Conservation (phyloP, 768 basidiomycete genomes). For the Auricularia heimuer region DNA sequence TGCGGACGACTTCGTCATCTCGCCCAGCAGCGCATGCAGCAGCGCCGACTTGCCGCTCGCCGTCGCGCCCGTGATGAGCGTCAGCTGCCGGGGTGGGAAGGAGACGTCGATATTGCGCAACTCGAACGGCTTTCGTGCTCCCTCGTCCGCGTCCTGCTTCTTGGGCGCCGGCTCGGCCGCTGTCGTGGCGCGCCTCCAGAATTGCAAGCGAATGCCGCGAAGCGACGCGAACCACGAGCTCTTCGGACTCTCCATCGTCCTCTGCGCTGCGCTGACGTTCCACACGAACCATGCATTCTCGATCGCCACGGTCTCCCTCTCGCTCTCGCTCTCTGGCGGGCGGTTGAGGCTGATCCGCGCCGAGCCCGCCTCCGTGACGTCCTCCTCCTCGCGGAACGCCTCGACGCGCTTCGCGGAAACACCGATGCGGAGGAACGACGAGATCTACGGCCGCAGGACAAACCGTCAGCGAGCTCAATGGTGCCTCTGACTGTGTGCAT, state of each 20-base stretch:
- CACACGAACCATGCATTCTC: slow-evolving; percentile 51
- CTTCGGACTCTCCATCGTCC: no score
- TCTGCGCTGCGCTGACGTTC: slow-evolving; percentile 19
- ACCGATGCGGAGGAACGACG: slow-evolving; percentile 33
- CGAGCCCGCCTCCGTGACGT: slow-evolving; percentile 42
- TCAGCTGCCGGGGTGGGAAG: slow-evolving; percentile 26
- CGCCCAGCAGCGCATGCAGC: slow-evolving; percentile 48
- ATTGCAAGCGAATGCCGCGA: no score
- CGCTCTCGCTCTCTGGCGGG: slow-evolving; percentile 11
- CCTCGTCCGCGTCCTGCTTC: slow-evolving; percentile 12
- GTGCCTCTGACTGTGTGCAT: slow-evolving; percentile 47
- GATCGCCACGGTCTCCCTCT: slow-evolving; percentile 42
- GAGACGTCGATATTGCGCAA: slow-evolving; percentile 25
- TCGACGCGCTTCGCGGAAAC: slow-evolving; percentile 62
- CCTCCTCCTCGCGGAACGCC: slow-evolving; percentile 58
- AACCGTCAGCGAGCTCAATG: not conserved
- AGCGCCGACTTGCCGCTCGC: slow-evolving; percentile 19
- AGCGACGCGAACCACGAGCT: no score
- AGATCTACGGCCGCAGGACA: not conserved
- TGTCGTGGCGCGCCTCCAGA: no score
- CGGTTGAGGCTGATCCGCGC: slow-evolving; percentile 30
- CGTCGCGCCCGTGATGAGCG: slow-evolving; percentile 26
- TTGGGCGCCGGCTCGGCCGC: no score
- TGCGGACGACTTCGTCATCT: slow-evolving; percentile 46
- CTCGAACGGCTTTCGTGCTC: slow-evolving; percentile 19